A percentile compares a stretch with the other conserved stretches of the same genome.
phyloP scores from a whole-genome alignment of 2,329 filamentous ascomycete species.

The Fusarium domesticum region DNA sequence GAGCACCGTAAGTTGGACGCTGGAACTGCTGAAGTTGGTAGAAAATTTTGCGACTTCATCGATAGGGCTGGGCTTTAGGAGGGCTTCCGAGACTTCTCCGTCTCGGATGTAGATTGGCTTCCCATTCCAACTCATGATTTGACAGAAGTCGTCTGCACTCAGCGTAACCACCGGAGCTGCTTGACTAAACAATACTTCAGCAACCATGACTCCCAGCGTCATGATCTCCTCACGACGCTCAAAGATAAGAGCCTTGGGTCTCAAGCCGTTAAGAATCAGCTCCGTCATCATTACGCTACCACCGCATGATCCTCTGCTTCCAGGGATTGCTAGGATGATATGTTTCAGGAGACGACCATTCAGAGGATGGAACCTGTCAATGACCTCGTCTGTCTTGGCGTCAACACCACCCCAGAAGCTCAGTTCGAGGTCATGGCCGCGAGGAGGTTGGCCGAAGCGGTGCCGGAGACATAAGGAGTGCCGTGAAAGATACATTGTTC shows the following conservation, averaged over 20 bases:
- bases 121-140: slow-evolving; percentile 1
- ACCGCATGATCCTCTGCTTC: slow-evolving; percentile 9
- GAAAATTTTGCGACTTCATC: background rate
- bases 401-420: slow-evolving; percentile 13
- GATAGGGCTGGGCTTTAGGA: background rate
- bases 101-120: slow-evolving; percentile 3
- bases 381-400: slow-evolving; percentile 6
- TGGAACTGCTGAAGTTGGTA: background rate
- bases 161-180: slow-evolving; percentile 2
- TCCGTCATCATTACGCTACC: slow-evolving; percentile 10
- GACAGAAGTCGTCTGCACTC: background rate
- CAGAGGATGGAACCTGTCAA: slow-evolving; percentile 9
- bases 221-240: slow-evolving; percentile 9
- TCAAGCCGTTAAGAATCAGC: slow-evolving; percentile 3
- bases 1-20: slow-evolving; percentile 9
- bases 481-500: too few relatives aligned
- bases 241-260: slow-evolving; percentile 7
- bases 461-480: slow-evolving; percentile 2
- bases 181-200: slow-evolving; percentile 9
- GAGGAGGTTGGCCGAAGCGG: background rate
- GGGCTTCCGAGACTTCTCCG: slow-evolving; percentile 3
- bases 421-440: slow-evolving; percentile 6
- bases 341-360: slow-evolving; percentile 1
- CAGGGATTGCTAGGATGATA: slow-evolving; percentile 7
- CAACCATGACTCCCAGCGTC: slow-evolving; percentile 7